Evolutionary conservation across 2,329 filamentous ascomycete genomes (phyloP).

Genomic region (Hypoxylon sp.): DNA sequence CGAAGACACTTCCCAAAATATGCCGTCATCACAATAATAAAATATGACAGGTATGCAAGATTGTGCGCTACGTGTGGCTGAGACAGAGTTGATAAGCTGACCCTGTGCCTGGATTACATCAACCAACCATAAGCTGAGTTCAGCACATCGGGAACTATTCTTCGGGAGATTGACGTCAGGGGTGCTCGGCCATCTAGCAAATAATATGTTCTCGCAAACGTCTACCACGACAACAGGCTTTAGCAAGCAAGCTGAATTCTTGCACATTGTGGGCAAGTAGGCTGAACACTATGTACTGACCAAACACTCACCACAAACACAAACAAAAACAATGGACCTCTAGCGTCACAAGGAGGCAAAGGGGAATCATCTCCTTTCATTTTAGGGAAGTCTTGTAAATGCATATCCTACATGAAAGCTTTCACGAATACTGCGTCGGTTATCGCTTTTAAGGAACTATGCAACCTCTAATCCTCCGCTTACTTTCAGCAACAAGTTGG

Average conservation of each 20-base stretch:
- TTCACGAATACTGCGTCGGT: neutral
- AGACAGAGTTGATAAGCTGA: conserved; percentile 19
- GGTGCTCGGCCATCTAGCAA: conserved; percentile 15
- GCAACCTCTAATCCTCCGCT: neutral
- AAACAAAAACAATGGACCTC: no score
- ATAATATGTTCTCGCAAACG: conserved; percentile 3
- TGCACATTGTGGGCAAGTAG: neutral
- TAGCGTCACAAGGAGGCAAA: no score
- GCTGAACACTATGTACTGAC: neutral
- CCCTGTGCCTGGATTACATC: conserved; percentile 11
- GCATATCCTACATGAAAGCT: neutral
- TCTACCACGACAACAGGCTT: neutral
- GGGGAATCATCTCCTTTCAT: neutral
- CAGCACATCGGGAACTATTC: conserved; percentile 12
- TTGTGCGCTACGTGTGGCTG: conserved; percentile 8
- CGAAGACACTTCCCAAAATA: neutral
- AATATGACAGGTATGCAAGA: conserved; percentile 2
- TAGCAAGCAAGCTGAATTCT: neutral
- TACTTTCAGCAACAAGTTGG: neutral
- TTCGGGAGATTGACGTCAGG: conserved; percentile 36
- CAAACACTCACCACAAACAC: no score
- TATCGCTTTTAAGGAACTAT: neutral
- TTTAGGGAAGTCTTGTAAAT: neutral
- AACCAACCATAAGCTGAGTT: conserved; percentile 27
- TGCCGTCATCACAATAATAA: neutral